Conservation (phyloP, 2,329 filamentous ascomycete species). For the Cytospora leucostoma region DNA sequence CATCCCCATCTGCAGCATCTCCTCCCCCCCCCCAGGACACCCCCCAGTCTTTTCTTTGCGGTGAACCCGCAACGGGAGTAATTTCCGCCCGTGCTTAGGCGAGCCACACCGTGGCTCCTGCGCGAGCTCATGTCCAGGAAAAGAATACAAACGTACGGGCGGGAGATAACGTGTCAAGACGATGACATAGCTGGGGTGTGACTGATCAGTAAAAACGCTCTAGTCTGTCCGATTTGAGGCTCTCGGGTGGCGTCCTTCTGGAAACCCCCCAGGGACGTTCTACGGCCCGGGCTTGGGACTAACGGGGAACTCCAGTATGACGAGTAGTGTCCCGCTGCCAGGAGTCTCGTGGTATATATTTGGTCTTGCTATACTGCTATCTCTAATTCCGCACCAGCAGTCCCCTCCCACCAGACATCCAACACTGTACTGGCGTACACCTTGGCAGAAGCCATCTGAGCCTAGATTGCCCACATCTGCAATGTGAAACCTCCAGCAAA, state of each 20-base stretch:
- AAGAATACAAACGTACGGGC: neutral
- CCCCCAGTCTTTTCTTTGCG: neutral
- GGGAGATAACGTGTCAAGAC: neutral
- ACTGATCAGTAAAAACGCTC: neutral
- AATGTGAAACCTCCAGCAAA: too few species aligned
- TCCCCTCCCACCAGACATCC: too few species aligned
- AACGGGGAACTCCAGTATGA: too few species aligned
- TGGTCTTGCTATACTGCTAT: too few species aligned
- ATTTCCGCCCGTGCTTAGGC: constrained; percentile 1
- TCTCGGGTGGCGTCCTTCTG: neutral
- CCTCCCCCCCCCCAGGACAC: neutral
- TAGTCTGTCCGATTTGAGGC: neutral
- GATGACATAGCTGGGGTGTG: neutral
- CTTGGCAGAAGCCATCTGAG: too few species aligned
- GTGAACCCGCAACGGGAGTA: constrained; percentile 1
- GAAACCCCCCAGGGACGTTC: neutral
- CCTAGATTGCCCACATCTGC: too few species aligned
- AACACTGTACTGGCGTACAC: too few species aligned
- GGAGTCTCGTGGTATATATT: too few species aligned
- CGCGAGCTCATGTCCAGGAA: neutral
- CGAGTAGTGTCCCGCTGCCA: too few species aligned
- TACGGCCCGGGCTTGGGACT: too few species aligned
- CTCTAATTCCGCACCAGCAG: too few species aligned
- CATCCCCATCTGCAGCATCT: neutral
- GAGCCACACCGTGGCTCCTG: neutral